Conservation (phyloP, 78 protist genomes). For the Dictyostelium brefeldianum region DNA sequence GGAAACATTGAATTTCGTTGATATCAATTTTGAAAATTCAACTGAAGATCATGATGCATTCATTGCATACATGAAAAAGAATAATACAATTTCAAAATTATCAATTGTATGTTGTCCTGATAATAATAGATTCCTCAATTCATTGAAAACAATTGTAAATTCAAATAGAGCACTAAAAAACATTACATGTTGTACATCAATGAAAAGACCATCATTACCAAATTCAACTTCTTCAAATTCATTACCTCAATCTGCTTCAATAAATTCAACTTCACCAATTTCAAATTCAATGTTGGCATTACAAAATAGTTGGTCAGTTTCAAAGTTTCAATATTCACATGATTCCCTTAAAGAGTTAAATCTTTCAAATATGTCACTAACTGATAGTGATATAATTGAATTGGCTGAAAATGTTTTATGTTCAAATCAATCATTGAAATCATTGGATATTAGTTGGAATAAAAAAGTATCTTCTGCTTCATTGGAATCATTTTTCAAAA, state of each 20-base stretch:
- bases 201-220: background rate
- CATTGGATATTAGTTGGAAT: conserved; percentile 1
- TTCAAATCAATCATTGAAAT: background rate
- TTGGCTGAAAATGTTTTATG: conserved; percentile 6
- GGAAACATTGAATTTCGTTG: background rate
- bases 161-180: background rate
- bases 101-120: background rate
- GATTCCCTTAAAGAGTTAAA: background rate
- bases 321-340: background rate
- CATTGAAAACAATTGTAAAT: background rate
- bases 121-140: background rate
- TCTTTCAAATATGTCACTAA: conserved; percentile 12
- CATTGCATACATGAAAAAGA: background rate
- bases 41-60: background rate
- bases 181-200: background rate
- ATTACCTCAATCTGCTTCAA: background rate
- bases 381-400: background rate
- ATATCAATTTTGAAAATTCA: background rate
- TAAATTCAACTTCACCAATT: background rate
- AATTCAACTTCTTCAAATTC: background rate
- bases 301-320: background rate
- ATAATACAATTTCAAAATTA: background rate
- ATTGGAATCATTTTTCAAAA: background rate
- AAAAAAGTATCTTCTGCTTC: background rate
- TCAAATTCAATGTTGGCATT: background rate